Percentiles rank a stretch among this genome's conserved stretches.
These are phyloP conservation scores for Mayamaea pseudoterrestris DNA, from an alignment of 108 stramenopile genomes.

Conservation along the genomic window DNA sequence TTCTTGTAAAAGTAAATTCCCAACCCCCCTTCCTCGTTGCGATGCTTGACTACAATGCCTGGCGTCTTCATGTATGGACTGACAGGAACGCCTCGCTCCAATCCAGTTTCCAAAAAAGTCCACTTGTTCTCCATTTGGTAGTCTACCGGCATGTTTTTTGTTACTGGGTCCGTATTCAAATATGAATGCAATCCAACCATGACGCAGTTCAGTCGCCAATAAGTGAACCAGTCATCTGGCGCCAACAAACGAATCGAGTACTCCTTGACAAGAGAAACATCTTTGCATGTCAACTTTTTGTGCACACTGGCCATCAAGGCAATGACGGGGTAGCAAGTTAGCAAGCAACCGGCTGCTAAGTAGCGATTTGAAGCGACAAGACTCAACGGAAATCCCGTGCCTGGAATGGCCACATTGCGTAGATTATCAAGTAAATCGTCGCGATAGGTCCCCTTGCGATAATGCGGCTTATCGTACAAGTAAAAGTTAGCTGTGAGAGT, in stretches of 20 bases:
- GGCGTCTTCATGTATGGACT: constrained; percentile 78
- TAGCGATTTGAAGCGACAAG: constrained; percentile 36
- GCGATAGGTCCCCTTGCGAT: constrained; percentile 81
- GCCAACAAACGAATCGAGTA: constrained; percentile 78
- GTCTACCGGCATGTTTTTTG: constrained; percentile 36
- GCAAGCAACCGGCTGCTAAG: constrained; percentile 41
- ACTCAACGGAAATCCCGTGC: constrained; percentile 86
- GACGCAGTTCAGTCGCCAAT: constrained; percentile 93
- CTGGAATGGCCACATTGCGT: constrained; percentile 94
- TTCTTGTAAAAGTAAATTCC: constrained; percentile 93
- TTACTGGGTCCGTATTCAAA: constrained; percentile 49
- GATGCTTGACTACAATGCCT: constrained; percentile 90
- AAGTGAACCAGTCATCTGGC: constrained; percentile 94
- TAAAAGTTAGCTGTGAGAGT: constrained; percentile 79
- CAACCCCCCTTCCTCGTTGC: constrained; percentile 96
- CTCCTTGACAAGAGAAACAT: constrained; percentile 33
- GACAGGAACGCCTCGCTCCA: constrained; percentile 73
- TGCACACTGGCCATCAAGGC: constrained; percentile 58
- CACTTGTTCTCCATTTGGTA: constrained; percentile 97
- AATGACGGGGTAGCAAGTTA: constrained; percentile 64
- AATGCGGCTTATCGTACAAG: constrained; percentile 90
- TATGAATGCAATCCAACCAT: constrained; percentile 89
- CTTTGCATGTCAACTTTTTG: constrained; percentile 34
- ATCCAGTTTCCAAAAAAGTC: constrained; percentile 85
- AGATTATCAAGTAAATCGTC: constrained; percentile 87